Percentiles rank a stretch among this genome's conserved stretches.
phyloP scores from a whole-genome alignment of 1,284 basidiomycete genomes.

The Trametes polyzona region DNA sequence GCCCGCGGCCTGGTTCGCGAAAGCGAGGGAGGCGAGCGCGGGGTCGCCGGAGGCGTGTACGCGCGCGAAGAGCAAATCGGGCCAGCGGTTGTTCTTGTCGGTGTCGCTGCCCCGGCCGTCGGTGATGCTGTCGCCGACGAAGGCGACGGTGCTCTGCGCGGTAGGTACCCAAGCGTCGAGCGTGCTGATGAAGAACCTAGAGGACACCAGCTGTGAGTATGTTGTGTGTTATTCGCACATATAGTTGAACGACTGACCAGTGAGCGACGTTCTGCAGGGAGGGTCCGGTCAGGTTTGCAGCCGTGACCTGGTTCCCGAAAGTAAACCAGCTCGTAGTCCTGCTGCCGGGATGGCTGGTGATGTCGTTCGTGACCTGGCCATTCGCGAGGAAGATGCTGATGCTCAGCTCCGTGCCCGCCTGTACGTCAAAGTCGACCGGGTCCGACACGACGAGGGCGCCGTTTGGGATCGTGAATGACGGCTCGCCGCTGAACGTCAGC shows the following conservation, averaged over 20 bases:
- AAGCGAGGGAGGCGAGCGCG: constrained; percentile 41
- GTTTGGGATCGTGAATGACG: constrained; percentile 46
- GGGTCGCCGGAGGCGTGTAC: constrained; percentile 40
- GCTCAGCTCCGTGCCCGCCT: constrained; percentile 42
- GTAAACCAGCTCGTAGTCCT: constrained; percentile 49
- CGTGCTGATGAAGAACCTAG: constrained; percentile 48
- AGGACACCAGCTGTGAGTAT: too few species aligned
- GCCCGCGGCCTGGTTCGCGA: constrained; percentile 54
- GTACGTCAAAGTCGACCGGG: constrained; percentile 43
- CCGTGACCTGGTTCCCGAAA: constrained; percentile 43
- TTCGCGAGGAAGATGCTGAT: constrained; percentile 45
- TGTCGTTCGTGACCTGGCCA: constrained; percentile 44
- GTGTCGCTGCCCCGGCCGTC: constrained; percentile 39
- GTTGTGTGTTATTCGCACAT: too few species aligned
- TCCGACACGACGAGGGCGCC: constrained; percentile 52
- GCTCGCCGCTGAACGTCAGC: constrained; percentile 49
- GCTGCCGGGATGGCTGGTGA: constrained; percentile 55
- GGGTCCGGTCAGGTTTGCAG: constrained; percentile 39
- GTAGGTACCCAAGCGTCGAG: constrained; percentile 45
- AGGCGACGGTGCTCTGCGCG: constrained; percentile 39
- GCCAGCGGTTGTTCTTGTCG: constrained; percentile 49
- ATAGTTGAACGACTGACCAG: too few species aligned
- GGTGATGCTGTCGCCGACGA: constrained; percentile 56
- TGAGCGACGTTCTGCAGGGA: constrained; percentile 40
- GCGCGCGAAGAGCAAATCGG: constrained; percentile 48